phyloP scores from a whole-genome alignment of 306 rosid species.

The barrel medic (Medicago truncatula) region DNA sequence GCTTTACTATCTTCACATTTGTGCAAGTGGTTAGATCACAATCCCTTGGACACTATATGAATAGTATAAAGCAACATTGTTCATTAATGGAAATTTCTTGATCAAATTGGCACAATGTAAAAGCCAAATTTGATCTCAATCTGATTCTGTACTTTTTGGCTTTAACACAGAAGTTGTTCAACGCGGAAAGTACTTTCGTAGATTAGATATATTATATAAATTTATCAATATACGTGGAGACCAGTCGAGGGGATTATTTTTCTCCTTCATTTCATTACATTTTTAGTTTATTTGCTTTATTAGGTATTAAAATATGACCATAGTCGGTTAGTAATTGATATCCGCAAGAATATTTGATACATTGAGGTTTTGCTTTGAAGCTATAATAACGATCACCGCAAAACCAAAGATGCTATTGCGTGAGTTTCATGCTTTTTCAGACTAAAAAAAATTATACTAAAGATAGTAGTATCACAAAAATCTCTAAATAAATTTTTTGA shows the following conservation, averaged over 20 bases:
- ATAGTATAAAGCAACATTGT: neutral
- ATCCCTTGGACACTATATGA: neutral
- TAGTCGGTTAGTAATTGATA: too few relatives aligned
- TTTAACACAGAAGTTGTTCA: neutral
- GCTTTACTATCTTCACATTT: neutral
- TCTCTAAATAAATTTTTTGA: too few relatives aligned
- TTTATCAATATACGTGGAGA: slow-evolving; percentile 26
- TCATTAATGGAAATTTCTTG: neutral
- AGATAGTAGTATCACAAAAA: too few relatives aligned
- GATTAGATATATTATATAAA: neutral
- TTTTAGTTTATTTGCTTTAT: neutral
- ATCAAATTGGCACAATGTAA: slow-evolving; percentile 25
- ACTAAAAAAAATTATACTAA: too few relatives aligned
- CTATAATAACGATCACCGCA: too few relatives aligned
- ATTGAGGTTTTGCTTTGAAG: too few relatives aligned
- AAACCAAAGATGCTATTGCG: too few relatives aligned
- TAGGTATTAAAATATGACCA: too few relatives aligned
- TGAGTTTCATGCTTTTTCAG: too few relatives aligned
- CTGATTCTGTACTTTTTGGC: slow-evolving; percentile 33
- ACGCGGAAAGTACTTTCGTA: neutral
- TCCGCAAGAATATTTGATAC: too few relatives aligned
- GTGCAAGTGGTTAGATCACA: neutral
- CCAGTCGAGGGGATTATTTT: slow-evolving; percentile 27
- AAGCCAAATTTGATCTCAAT: slow-evolving; percentile 30
- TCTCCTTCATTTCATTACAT: neutral